These are phyloP conservation scores for Paracoccidioides lutzii DNA, from an alignment of 2,329 filamentous ascomycete genomes.

Conservation along the genomic window DNA sequence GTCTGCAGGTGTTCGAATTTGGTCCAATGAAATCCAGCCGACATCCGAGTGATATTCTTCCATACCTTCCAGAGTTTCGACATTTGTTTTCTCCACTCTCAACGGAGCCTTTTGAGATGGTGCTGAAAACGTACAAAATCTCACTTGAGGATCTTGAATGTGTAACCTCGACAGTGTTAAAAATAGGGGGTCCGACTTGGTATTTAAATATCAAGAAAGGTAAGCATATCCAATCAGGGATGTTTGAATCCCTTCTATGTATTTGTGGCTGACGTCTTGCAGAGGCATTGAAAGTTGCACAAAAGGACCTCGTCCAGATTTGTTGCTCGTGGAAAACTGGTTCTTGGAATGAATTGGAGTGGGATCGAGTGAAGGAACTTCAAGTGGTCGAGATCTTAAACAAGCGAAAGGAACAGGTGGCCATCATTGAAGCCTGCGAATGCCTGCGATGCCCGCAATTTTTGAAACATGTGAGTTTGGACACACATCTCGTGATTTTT, in stretches of 20 bases:
- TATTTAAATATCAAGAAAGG: slow-evolving; percentile 39
- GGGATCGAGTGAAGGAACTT: slow-evolving; percentile 69
- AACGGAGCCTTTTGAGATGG: slow-evolving; percentile 52
- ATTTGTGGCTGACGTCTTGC: slow-evolving; percentile 10
- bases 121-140: slow-evolving; percentile 55
- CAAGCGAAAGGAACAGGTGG: slow-evolving; percentile 52
- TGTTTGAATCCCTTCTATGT: not conserved
- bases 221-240: slow-evolving; percentile 14
- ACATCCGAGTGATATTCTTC: slow-evolving; percentile 72
- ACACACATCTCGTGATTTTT: not conserved
- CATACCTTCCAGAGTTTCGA: slow-evolving; percentile 63
- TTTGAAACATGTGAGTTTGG: slow-evolving; percentile 66
- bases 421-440: slow-evolving; percentile 49
- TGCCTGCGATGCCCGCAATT: slow-evolving; percentile 64
- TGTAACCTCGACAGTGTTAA: slow-evolving; percentile 56
- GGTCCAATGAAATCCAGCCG: slow-evolving; percentile 54
- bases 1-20: slow-evolving; percentile 67
- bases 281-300: slow-evolving; percentile 46
- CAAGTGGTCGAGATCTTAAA: slow-evolving; percentile 66
- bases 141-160: slow-evolving; percentile 71
- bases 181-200: slow-evolving; percentile 37
- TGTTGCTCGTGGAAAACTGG: slow-evolving; percentile 61
- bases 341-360: slow-evolving; percentile 74
- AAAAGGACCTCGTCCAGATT: slow-evolving; percentile 54
- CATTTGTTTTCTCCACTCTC: slow-evolving; percentile 55